phyloP scores from a whole-genome alignment of 2,329 filamentous ascomycete genomes.

The Aspergillus hiratsukae region DNA sequence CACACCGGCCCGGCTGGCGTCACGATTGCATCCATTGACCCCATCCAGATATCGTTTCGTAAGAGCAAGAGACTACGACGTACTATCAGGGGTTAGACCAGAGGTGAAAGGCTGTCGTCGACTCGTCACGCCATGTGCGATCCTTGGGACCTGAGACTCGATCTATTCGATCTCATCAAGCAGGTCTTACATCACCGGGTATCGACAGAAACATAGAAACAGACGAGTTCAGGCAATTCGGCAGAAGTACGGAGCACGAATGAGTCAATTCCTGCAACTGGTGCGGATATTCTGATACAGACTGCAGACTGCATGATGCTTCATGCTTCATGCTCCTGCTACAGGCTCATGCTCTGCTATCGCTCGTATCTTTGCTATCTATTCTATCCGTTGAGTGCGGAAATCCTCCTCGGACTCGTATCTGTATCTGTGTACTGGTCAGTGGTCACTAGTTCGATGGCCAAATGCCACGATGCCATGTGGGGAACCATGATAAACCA shows the following conservation, averaged over 20 bases:
- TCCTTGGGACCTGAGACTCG: not conserved
- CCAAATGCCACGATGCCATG: not conserved
- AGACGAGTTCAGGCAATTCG: slow-evolving; percentile 12
- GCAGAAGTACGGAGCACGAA: slow-evolving; percentile 10
- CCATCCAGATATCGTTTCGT: slow-evolving; percentile 1
- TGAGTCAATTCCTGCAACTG: slow-evolving; percentile 4
- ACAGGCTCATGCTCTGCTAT: not conserved
- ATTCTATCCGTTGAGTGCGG: not conserved
- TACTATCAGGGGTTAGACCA: not conserved
- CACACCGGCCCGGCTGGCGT: not conserved
- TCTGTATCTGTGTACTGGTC: no score
- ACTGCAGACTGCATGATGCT: not conserved
- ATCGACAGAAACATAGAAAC: not conserved
- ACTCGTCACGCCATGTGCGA: not conserved
- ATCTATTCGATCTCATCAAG: not conserved
- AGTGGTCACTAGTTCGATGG: not conserved
- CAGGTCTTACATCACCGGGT: slow-evolving; percentile 4
- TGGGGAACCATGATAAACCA: slow-evolving; percentile 18
- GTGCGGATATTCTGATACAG: not conserved
- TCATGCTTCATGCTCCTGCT: not conserved
- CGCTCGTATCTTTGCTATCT: not conserved
- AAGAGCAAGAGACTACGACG: not conserved
- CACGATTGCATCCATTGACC: not conserved
- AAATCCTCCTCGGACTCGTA: not conserved
- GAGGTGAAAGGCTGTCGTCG: not conserved